Evolutionary conservation across 768 basidiomycete species (phyloP).

Genomic region (Daedaleopsis sinensis): DNA sequence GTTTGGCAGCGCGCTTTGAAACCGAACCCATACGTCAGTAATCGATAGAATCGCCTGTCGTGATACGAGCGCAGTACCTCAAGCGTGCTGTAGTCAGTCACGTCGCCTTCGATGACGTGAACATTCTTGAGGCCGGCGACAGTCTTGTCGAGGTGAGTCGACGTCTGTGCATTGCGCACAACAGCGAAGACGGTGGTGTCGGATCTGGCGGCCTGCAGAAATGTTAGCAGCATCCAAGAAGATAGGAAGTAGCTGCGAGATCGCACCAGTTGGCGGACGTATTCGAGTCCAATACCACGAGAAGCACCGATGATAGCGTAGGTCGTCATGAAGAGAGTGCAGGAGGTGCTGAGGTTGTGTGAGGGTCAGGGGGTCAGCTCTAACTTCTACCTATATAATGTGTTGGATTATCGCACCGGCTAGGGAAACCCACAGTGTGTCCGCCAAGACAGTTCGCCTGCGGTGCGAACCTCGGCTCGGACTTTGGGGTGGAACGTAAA

Average conservation of each 20-base stretch:
- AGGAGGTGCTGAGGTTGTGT: too few relatives aligned
- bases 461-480: too few relatives aligned
- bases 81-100: constrained; percentile 33
- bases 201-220: constrained; percentile 10
- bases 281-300: constrained; percentile 26
- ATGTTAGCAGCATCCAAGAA: background rate
- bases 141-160: constrained; percentile 11
- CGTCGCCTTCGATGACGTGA: constrained; percentile 39
- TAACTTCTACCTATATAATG: too few relatives aligned
- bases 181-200: constrained; percentile 26
- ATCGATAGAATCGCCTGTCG: background rate
- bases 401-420: too few relatives aligned
- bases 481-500: too few relatives aligned
- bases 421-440: too few relatives aligned
- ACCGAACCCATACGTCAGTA: background rate
- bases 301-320: constrained; percentile 28
- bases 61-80: constrained; percentile 24
- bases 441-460: too few relatives aligned
- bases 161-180: constrained; percentile 18
- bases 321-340: constrained; percentile 11
- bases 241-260: background rate
- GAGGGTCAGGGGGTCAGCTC: too few relatives aligned
- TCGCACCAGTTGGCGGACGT: constrained; percentile 24
- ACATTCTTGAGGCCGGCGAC: constrained; percentile 29
- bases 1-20: constrained; percentile 22